A percentile compares a stretch with the other conserved stretches of the same genome.
Conservation (phyloP, 2,329 filamentous ascomycete genomes). For the Fusarium concolor region DNA sequence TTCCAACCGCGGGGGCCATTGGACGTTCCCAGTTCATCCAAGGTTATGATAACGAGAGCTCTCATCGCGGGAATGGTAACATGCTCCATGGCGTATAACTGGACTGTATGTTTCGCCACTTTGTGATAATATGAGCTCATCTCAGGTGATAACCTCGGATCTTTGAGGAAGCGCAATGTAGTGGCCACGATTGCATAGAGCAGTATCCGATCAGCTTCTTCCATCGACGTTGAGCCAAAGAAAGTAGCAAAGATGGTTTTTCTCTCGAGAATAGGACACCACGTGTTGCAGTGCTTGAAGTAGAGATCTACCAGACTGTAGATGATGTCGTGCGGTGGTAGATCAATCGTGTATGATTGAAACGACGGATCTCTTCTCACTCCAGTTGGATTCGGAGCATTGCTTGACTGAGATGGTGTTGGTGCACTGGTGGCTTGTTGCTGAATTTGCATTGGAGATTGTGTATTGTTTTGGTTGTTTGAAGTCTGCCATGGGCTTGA, state of each 20-base stretch:
- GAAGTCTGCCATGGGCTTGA: constrained; percentile 50
- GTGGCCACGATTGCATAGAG: constrained; percentile 59
- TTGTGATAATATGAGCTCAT: constrained; percentile 55
- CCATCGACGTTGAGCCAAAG: constrained; percentile 55
- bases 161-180: constrained; percentile 57
- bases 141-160: constrained; percentile 53
- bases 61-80: constrained; percentile 54
- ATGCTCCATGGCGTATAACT: constrained; percentile 57
- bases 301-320: constrained; percentile 71
- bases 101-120: constrained; percentile 54
- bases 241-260: constrained; percentile 56
- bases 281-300: constrained; percentile 73
- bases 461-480: constrained; percentile 45
- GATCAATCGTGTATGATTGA: constrained; percentile 57
- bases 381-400: background rate
- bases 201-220: constrained; percentile 55
- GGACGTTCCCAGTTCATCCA: constrained; percentile 57
- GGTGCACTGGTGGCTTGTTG: constrained; percentile 2
- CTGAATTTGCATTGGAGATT: constrained; percentile 4
- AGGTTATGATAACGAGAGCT: constrained; percentile 55
- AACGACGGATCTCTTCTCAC: constrained; percentile 45
- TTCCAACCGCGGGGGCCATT: constrained; percentile 59
- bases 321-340: constrained; percentile 70
- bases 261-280: constrained; percentile 61
- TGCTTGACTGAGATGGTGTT: constrained; percentile 7